Evolutionary conservation across 1,139 yeast species (phyloP).

Genomic region (Dujonia santamariae): DNA sequence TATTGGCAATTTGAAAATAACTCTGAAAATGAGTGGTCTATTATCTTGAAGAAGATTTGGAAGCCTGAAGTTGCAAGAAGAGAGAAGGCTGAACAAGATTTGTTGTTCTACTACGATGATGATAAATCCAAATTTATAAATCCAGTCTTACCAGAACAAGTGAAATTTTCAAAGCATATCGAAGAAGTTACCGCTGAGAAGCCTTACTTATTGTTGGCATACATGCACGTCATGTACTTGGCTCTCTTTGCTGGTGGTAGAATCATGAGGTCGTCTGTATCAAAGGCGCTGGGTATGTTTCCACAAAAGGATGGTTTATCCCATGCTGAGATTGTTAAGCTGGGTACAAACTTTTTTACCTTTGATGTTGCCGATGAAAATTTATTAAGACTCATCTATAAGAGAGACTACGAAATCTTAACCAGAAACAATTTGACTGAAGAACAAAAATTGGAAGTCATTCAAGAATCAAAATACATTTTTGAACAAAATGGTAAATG

Average conservation of each 20-base stretch:
- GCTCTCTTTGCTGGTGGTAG: slow-evolving; percentile 88
- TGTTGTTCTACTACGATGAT: slow-evolving; percentile 63
- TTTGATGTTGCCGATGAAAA: slow-evolving; percentile 72
- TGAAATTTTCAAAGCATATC: slow-evolving; percentile 61
- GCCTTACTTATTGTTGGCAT: slow-evolving; percentile 76
- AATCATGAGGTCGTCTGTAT: slow-evolving; percentile 63
- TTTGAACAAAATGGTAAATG: slow-evolving; percentile 62
- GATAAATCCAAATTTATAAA: slow-evolving; percentile 50
- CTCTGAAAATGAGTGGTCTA: slow-evolving; percentile 39
- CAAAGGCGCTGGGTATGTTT: slow-evolving; percentile 68
- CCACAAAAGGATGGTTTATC: slow-evolving; percentile 66
- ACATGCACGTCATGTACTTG: slow-evolving; percentile 80
- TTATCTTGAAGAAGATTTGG: slow-evolving; percentile 54
- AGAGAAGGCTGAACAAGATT: slow-evolving; percentile 55
- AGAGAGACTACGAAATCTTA: slow-evolving; percentile 72
- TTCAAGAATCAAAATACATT: slow-evolving; percentile 64
- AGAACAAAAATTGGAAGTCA: slow-evolving; percentile 64
- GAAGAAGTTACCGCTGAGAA: slow-evolving; percentile 49
- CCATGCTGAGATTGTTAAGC: slow-evolving; percentile 55
- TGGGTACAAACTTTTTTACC: slow-evolving; percentile 70
- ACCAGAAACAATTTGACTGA: slow-evolving; percentile 70
- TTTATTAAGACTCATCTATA: slow-evolving; percentile 60
- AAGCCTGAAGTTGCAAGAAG: slow-evolving; percentile 69
- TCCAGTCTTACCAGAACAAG: slow-evolving; percentile 62
- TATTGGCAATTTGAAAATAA: slow-evolving; percentile 38